Evolutionary conservation across 2,329 filamentous ascomycete species (phyloP).

Genomic region (Claviceps fusiformis): DNA sequence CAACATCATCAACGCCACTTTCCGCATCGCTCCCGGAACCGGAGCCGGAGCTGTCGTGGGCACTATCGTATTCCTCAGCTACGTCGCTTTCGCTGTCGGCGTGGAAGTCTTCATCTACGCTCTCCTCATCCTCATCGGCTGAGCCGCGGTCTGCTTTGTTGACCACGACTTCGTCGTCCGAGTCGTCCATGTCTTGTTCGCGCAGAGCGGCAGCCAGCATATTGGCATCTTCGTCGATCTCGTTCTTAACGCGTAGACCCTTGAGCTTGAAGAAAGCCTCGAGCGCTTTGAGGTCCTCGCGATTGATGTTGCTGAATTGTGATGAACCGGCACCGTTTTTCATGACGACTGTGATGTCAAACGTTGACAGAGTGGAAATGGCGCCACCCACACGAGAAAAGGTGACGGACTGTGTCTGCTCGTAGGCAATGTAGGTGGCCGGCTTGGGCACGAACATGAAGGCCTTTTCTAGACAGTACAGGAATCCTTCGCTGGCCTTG

Average conservation of each 20-base stretch:
- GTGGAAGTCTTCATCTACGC: conserved; percentile 89
- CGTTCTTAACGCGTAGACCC: conserved; percentile 91
- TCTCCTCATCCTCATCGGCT: conserved; percentile 92
- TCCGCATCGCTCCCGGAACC: conserved; percentile 46
- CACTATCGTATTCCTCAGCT: conserved; percentile 88
- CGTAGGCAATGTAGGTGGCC: conserved; percentile 91
- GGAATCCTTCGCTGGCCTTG: conserved; percentile 94
- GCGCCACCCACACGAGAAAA: conserved; percentile 94
- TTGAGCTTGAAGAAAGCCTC: conserved; percentile 97
- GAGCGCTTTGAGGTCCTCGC: conserved; percentile 92
- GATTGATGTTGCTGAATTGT: conserved; percentile 98
- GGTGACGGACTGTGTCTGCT: conserved; percentile 80
- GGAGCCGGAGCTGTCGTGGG: conserved; percentile 71
- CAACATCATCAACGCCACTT: conserved; percentile 34
- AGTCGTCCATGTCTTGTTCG: conserved; percentile 70
- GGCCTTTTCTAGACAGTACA: conserved; percentile 95
- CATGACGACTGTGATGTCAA: conserved; percentile 88
- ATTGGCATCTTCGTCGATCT: conserved; percentile 89
- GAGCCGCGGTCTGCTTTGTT: conserved; percentile 67
- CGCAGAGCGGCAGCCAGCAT: conserved; percentile 67
- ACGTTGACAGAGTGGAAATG: conserved; percentile 85
- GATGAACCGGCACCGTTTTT: conserved; percentile 79
- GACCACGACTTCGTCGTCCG: conserved; percentile 67
- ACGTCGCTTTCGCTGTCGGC: conserved; percentile 89
- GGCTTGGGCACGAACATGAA: conserved; percentile 99